Percentiles rank a stretch among this genome's conserved stretches.
These are phyloP conservation scores for Antitrichia curtipendula DNA, from an alignment of 225 moss, liverwort and hornwort genomes.

Conservation along the genomic window DNA sequence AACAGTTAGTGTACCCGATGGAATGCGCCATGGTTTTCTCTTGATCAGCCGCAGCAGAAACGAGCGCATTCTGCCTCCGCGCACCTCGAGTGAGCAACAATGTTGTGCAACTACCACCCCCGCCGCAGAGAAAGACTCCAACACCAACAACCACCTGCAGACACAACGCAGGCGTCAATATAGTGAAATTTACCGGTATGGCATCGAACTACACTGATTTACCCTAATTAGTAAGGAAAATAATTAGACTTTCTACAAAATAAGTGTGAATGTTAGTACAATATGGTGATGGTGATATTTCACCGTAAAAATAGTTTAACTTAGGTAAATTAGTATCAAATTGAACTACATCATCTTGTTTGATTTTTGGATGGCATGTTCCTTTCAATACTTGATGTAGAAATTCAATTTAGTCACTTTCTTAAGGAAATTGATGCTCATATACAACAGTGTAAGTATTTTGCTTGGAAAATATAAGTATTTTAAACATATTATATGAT, in stretches of 20 bases:
- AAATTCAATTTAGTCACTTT: neutral
- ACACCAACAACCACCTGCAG: neutral
- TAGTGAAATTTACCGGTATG: neutral
- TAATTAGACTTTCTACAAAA: neutral
- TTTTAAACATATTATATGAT: no score
- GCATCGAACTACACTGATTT: neutral
- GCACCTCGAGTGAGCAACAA: neutral
- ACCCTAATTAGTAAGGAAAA: neutral
- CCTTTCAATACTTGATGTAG: neutral
- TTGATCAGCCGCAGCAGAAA: neutral
- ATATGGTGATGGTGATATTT: no score
- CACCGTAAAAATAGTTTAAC: neutral
- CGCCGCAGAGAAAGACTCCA: neutral
- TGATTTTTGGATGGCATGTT: neutral
- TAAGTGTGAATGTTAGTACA: no score
- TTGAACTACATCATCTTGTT: neutral
- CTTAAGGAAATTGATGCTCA: accelerated
- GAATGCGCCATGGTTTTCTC: neutral
- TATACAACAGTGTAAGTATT: accelerated
- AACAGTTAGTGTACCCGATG: neutral
- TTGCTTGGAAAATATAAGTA: accelerated
- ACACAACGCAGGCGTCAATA: no score
- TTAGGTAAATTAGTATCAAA: neutral
- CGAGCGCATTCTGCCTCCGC: neutral
- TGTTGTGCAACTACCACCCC: neutral